phyloP scores from a whole-genome alignment of 1,139 yeast species.

The Geotrichum cucujoidarum region DNA sequence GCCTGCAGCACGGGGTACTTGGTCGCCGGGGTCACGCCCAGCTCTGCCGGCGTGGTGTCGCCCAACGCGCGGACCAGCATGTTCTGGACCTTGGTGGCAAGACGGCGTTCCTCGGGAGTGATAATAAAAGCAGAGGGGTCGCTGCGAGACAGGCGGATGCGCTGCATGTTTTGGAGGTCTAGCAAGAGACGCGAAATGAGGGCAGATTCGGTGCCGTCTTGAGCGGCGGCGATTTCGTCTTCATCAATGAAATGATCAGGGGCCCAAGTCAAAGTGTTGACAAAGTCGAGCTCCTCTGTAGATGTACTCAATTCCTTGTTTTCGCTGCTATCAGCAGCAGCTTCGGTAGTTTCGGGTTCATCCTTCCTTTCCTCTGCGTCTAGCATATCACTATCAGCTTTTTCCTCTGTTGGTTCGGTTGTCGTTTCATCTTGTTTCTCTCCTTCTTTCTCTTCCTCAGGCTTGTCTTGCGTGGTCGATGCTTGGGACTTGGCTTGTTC shows the following conservation, averaged over 20 bases:
- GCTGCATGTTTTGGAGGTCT: constrained; percentile 60
- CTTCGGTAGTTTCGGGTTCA: constrained; percentile 19
- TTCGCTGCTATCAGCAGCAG: constrained; percentile 22
- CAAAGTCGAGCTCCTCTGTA: constrained; percentile 37
- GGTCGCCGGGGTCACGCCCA: constrained; percentile 30
- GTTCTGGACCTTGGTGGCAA: constrained; percentile 49
- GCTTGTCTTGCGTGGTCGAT: constrained; percentile 8
- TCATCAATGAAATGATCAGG: constrained; percentile 49
- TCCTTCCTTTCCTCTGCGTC: constrained; percentile 15
- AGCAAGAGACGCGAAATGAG: constrained; percentile 54
- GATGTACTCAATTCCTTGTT: background rate
- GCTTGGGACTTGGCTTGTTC: constrained; percentile 21
- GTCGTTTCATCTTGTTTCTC: constrained; percentile 16
- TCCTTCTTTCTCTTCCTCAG: constrained; percentile 14
- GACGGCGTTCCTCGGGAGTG: constrained; percentile 44
- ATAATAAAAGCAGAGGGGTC: constrained; percentile 36
- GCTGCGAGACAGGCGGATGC: constrained; percentile 46
- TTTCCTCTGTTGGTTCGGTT: constrained; percentile 20
- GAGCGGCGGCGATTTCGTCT: constrained; percentile 49
- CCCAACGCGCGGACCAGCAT: constrained; percentile 45
- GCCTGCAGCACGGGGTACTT: constrained; percentile 64
- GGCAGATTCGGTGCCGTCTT: constrained; percentile 45
- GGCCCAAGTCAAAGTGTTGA: constrained; percentile 50
- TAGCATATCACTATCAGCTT: constrained; percentile 11
- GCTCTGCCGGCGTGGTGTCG: constrained; percentile 29